These are phyloP conservation scores for Xerocomellus amylosporus DNA, from an alignment of 768 basidiomycete genomes.

Conservation along the genomic window DNA sequence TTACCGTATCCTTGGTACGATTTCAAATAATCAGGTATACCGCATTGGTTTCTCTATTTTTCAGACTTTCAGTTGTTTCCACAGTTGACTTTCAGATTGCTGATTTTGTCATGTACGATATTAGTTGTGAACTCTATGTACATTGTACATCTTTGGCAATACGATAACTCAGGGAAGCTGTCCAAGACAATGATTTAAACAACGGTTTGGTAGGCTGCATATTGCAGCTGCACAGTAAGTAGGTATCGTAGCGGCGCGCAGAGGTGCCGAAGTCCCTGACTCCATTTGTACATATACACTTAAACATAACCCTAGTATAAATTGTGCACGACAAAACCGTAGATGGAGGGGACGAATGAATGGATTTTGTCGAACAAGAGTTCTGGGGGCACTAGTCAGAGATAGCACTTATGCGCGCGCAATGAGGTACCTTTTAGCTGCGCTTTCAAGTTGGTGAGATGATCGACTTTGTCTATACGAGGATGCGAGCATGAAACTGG, in stretches of 20 bases:
- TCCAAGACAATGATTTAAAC: background rate
- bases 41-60: conserved; percentile 2
- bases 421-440: conserved; percentile 55
- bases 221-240: background rate
- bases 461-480: conserved; percentile 63
- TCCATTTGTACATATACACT: too few relatives aligned
- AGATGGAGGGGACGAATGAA: conserved; percentile 65
- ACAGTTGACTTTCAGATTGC: conserved; percentile 9
- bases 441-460: conserved; percentile 69
- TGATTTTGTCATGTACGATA: conserved; percentile 21
- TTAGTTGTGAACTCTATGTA: conserved; percentile 4
- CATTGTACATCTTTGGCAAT: background rate
- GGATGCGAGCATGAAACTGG: conserved; percentile 4
- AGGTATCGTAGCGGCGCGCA: too few relatives aligned
- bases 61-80: background rate
- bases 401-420: background rate
- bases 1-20: conserved; percentile 2
- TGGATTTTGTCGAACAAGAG: conserved; percentile 83
- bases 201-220: background rate
- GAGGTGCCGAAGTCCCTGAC: too few relatives aligned
- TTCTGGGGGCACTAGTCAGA: conserved; percentile 35
- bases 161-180: background rate
- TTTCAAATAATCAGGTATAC: conserved; percentile 9
- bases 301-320: too few relatives aligned
- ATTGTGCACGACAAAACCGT: too few relatives aligned